Base-by-base conservation (phyloP, 2,329 filamentous ascomycete genomes). In the Raffaelea arxii region DNA sequence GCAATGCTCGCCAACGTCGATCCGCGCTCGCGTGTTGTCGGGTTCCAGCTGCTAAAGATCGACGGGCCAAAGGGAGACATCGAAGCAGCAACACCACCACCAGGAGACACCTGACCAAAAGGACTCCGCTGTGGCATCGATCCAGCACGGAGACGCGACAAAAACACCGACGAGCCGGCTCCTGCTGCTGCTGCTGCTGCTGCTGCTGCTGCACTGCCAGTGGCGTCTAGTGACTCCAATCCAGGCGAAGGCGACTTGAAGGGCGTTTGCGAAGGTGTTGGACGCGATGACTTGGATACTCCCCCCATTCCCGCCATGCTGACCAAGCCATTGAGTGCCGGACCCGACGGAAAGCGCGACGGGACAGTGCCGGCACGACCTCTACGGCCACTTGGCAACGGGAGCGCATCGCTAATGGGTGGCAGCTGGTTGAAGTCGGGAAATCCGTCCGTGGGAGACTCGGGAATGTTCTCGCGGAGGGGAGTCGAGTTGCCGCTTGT, bases 401-500 rank as follows among this genome's bases (percentile, higher is more conserved):
- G 75, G 50, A 82, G 77, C 54, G 84, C 62, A 49, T 72, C 75
- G 53, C 82, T 77, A 53, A 84, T 77, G 9, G 82, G 75, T 37
- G 84, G 76, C 37, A 86, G 74, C 56, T 82, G 79, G 53, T 84
- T 77, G 62, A 95, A 88, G 64, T 95, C 90, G 49, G 92, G 90
- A 58, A 97, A 97, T 55, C 86, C 91, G 69, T 96, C 91, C 54
- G 86, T 92, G 25, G 92, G 92, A 30, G 91, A 96, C 68, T 98
- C 92, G 53, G 91, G 90, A 51, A 98, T 97, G 54, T 91, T 96
- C 70, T 97, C 92, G 59, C 92, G 87, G 44, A 98, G 77, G 56
- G 92, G 92, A 37, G 91, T 96, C 19, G 91, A 96, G 65, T 95
- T 91, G 54, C 91, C 92, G 63, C 91, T 96, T 47, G 91, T 95